phyloP scores from a whole-genome alignment of 371 early-diverging fungal species.

The Fennellomyces sp. region DNA sequence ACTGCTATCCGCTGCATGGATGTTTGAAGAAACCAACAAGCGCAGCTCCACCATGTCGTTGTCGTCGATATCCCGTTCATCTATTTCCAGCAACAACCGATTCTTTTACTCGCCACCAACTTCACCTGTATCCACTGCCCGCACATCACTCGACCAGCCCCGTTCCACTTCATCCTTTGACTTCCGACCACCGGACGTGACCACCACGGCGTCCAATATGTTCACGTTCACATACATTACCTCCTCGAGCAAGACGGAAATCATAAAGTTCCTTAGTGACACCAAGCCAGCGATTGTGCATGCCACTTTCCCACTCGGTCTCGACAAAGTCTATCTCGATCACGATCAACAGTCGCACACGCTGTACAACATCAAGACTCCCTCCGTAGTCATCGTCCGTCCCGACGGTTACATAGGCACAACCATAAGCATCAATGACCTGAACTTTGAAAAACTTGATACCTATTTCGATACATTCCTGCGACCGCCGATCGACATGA shows the following conservation, averaged over 20 bases:
- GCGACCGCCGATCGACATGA: slow-evolving; percentile 32
- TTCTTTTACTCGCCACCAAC: slow-evolving; percentile 54
- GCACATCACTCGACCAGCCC: slow-evolving; percentile 11
- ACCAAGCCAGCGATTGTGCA: slow-evolving; percentile 34
- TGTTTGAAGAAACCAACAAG: slow-evolving; percentile 23
- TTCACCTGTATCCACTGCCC: slow-evolving; percentile 1
- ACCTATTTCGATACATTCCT: slow-evolving; percentile 38
- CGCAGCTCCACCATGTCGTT: slow-evolving; percentile 21
- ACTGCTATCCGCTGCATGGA: neutral
- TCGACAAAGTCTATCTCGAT: slow-evolving; percentile 39
- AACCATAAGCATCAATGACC: too few relatives aligned
- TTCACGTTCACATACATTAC: slow-evolving; percentile 23
- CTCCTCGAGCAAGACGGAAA: slow-evolving; percentile 26
- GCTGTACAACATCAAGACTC: slow-evolving; percentile 21
- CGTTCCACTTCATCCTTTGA: slow-evolving; percentile 3
- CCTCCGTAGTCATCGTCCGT: slow-evolving; percentile 35
- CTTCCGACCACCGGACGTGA: neutral
- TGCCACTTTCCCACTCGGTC: slow-evolving; percentile 34
- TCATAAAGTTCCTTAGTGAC: slow-evolving; percentile 16
- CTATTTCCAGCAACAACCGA: neutral
- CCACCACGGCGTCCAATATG: neutral
- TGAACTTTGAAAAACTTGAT: slow-evolving; percentile 18
- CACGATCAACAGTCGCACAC: slow-evolving; percentile 47
- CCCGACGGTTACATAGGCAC: slow-evolving; percentile 44
- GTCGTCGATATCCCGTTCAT: neutral